A percentile compares a stretch with the other conserved stretches of the same genome.
These are phyloP conservation scores for Rauvolfia tetraphylla DNA, from an alignment of 257 asterid species.

Conservation along the genomic window DNA sequence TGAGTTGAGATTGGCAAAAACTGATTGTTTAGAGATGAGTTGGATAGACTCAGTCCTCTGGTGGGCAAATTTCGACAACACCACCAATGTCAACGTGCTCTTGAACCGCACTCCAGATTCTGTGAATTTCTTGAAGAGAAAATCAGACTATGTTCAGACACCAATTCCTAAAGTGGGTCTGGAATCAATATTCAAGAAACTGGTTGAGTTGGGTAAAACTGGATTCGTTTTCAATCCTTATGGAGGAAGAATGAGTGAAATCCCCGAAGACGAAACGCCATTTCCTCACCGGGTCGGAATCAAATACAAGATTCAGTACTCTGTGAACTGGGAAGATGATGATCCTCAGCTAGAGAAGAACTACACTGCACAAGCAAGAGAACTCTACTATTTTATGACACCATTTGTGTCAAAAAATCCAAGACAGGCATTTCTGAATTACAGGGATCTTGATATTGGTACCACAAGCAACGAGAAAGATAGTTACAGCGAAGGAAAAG, in stretches of 20 bases:
- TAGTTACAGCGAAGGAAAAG: constrained; percentile 11
- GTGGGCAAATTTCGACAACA: constrained; percentile 23
- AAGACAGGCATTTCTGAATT: constrained; percentile 25
- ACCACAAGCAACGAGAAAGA: background rate
- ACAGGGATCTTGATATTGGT: constrained; percentile 27
- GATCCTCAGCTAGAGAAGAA: constrained; percentile 8
- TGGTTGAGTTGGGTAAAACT: constrained; percentile 13
- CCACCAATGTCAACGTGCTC: background rate
- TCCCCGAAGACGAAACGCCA: constrained; percentile 26
- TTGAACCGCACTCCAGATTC: constrained; percentile 5
- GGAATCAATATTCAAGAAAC: constrained; percentile 5
- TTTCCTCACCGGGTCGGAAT: constrained; percentile 39
- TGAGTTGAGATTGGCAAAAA: constrained; percentile 17
- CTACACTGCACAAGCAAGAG: constrained; percentile 7
- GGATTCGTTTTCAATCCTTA: constrained; percentile 28
- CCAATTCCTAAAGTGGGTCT: constrained; percentile 11
- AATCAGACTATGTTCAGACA: constrained; percentile 24
- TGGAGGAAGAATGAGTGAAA: constrained; percentile 35
- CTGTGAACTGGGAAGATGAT: constrained; percentile 21
- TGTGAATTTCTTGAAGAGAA: constrained; percentile 21
- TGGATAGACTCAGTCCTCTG: constrained; percentile 21
- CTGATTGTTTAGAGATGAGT: constrained; percentile 20
- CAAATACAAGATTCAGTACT: constrained; percentile 26
- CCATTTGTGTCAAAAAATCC: constrained; percentile 28
- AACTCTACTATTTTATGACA: constrained; percentile 23